Conservation (phyloP, 75 land plant species). For the Selaginella tamariscina region DNA sequence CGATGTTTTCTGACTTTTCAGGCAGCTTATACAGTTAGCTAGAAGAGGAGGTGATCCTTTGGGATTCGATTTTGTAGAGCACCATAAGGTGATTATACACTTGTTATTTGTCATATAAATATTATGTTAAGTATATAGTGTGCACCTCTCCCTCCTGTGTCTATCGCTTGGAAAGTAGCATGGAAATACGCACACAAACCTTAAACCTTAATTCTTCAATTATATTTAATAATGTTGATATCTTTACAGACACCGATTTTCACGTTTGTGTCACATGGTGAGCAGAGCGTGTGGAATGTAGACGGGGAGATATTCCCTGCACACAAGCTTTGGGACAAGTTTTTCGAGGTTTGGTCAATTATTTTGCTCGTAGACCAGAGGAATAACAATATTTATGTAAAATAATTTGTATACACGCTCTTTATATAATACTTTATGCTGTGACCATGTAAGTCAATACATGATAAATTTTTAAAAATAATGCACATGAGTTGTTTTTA, state of each 20-base stretch:
- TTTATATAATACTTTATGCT: too few relatives aligned
- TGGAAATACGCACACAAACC: too few relatives aligned
- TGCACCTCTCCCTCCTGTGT: too few relatives aligned
- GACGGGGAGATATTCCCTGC: constrained; percentile 83
- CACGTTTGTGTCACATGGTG: constrained; percentile 54
- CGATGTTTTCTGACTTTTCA: constrained; percentile 19
- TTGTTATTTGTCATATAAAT: too few relatives aligned
- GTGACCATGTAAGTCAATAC: too few relatives aligned
- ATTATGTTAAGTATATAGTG: too few relatives aligned
- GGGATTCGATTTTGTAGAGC: constrained; percentile 73
- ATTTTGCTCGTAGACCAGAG: constrained; percentile 85
- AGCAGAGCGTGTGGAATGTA: constrained; percentile 77
- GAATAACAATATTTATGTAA: not conserved
- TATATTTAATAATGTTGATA: not conserved
- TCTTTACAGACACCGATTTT: constrained; percentile 61
- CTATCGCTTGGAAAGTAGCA: too few relatives aligned
- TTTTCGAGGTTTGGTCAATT: constrained; percentile 61
- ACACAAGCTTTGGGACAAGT: constrained; percentile 78
- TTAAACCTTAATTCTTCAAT: too few relatives aligned
- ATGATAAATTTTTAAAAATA: too few relatives aligned
- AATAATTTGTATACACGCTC: too few relatives aligned
- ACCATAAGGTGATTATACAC: constrained; percentile 43
- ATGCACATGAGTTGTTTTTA: too few relatives aligned
- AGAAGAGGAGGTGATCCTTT: constrained; percentile 63
- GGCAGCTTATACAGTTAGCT: constrained; percentile 74